phyloP scores from a whole-genome alignment of 371 early-diverging fungal species.

The Sporodiniella umbellata region DNA sequence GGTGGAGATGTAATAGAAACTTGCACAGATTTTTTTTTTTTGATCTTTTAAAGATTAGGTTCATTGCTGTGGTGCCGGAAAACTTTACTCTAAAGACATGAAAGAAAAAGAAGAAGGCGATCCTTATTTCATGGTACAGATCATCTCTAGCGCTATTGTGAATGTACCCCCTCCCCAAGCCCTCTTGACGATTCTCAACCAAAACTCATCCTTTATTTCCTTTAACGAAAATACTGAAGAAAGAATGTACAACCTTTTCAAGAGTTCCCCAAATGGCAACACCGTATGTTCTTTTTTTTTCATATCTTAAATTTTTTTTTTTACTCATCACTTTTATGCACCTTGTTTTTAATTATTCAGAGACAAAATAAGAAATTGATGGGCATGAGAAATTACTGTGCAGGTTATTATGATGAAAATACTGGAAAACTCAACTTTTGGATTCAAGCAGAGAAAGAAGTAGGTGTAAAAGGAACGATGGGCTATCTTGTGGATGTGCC shows the following conservation, averaged over 20 bases:
- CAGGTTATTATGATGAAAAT: conserved; percentile 27
- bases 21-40: not conserved
- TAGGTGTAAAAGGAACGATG: conserved; percentile 32
- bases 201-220: conserved; percentile 27
- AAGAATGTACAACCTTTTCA: conserved; percentile 40
- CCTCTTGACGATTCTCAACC: conserved; percentile 33
- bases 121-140: conserved; percentile 70
- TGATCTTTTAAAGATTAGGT: conserved; percentile 7
- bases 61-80: conserved; percentile 77
- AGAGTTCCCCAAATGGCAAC: conserved; percentile 37
- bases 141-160: conserved; percentile 77
- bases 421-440: conserved; percentile 33
- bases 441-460: conserved; percentile 33
- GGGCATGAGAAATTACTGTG: conserved; percentile 41
- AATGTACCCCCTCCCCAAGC: conserved; percentile 53
- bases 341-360: too few relatives aligned
- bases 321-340: too few relatives aligned
- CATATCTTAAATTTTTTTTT: too few relatives aligned
- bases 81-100: conserved; percentile 47
- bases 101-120: conserved; percentile 55
- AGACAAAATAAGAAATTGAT: conserved; percentile 36
- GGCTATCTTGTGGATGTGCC: conserved; percentile 37
- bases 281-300: conserved; percentile 14
- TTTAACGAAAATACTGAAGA: conserved; percentile 38
- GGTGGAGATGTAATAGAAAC: conserved; percentile 70